Percentiles rank a stretch among this genome's conserved stretches.
Conservation (phyloP, 208 protist species). For the Novymonas esmeraldas region DNA sequence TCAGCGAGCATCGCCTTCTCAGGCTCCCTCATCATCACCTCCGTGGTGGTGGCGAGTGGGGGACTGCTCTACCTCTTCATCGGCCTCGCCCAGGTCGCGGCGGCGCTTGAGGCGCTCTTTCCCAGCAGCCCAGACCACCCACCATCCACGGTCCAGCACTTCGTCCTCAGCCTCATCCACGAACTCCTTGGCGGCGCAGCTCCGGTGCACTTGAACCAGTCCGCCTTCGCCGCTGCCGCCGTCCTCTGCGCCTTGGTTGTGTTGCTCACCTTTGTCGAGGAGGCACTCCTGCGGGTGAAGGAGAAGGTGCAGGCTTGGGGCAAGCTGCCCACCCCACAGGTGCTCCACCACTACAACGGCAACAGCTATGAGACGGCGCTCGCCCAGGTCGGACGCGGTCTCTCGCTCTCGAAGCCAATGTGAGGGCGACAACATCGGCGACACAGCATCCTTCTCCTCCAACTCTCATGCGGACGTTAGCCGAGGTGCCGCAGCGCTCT, state of each 20-base stretch:
- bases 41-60: slow-evolving; percentile 8
- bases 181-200: slow-evolving; percentile 5
- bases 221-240: slow-evolving; percentile 25
- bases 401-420: slow-evolving; percentile 24
- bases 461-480: no score
- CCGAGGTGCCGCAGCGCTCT: no score
- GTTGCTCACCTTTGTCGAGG: slow-evolving; percentile 56
- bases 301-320: slow-evolving; percentile 42
- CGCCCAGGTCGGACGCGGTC: slow-evolving; percentile 16
- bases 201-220: slow-evolving; percentile 23
- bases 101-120: not conserved
- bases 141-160: not conserved
- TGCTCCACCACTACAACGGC: slow-evolving; percentile 66
- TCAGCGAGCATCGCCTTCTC: slow-evolving; percentile 6
- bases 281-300: slow-evolving; percentile 36
- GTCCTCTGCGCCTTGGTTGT: slow-evolving; percentile 39
- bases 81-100: slow-evolving; percentile 10
- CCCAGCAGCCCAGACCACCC: not conserved
- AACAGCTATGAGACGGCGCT: slow-evolving; percentile 57
- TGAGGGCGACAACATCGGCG: not conserved
- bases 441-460: no score
- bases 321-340: slow-evolving; percentile 48
- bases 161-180: slow-evolving; percentile 2
- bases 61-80: slow-evolving; percentile 13
- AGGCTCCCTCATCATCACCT: slow-evolving; percentile 14